Evolutionary conservation across 2,329 filamentous ascomycete species (phyloP).

Genomic region (Ceratocystis cacaofunesta): DNA sequence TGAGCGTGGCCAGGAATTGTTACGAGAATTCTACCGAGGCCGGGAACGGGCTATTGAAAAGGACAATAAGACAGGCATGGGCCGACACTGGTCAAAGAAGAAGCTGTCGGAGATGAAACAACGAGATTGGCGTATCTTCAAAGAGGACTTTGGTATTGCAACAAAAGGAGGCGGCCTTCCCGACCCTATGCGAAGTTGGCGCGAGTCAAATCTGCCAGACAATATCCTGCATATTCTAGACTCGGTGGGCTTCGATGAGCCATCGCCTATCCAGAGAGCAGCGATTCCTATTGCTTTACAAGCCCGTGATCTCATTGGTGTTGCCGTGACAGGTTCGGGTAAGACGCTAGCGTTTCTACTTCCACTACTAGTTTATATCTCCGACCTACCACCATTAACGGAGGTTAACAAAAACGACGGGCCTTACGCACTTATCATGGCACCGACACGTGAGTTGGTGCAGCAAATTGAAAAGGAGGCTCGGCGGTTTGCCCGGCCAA

Average conservation of each 20-base stretch:
- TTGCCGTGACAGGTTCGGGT: constrained; percentile 93
- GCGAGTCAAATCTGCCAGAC: constrained; percentile 66
- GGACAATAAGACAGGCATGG: constrained; percentile 56
- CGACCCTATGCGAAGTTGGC: constrained; percentile 91
- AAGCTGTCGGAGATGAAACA: constrained; percentile 84
- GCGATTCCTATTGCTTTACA: constrained; percentile 91
- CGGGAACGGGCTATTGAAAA: constrained; percentile 50
- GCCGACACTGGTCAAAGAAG: constrained; percentile 96
- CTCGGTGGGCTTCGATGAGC: constrained; percentile 78
- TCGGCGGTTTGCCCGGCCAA: constrained; percentile 74
- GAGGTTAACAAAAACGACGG: constrained; percentile 85
- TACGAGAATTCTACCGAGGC: constrained; percentile 66
- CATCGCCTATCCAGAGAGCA: constrained; percentile 80
- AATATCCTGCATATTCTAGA: constrained; percentile 68
- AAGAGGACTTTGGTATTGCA: constrained; percentile 93
- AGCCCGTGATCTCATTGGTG: constrained; percentile 89
- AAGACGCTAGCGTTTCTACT: constrained; percentile 94
- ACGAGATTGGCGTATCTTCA: constrained; percentile 98
- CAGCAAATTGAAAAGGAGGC: constrained; percentile 95
- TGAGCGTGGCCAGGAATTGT: constrained; percentile 59
- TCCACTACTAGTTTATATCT: constrained; percentile 86
- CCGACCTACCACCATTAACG: constrained; percentile 69
- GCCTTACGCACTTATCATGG: constrained; percentile 91
- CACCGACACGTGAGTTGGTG: constrained; percentile 89
- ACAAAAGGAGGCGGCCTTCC: constrained; percentile 87